Conservation (phyloP, 805 yeast species). For the Metschnikowia chrysomelidarum region DNA sequence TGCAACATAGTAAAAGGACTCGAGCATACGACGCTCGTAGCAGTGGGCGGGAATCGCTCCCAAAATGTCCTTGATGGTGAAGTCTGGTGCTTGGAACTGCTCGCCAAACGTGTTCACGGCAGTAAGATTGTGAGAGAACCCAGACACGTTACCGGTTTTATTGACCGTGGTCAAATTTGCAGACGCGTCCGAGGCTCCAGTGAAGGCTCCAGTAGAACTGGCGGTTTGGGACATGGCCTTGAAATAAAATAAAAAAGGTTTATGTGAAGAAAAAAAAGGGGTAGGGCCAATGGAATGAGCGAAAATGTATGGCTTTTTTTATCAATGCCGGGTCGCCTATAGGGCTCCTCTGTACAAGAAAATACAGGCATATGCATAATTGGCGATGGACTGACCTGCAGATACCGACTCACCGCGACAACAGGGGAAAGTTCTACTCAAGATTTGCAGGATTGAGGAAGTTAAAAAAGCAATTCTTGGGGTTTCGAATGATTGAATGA, state of each 20-base stretch:
- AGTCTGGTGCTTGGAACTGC: conserved; percentile 71
- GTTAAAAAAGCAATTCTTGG: too few relatives aligned
- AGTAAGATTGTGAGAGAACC: conserved; percentile 34
- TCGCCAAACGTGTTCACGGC: conserved; percentile 64
- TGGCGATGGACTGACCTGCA: too few relatives aligned
- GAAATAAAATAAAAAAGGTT: conserved; percentile 10
- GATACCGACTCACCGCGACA: too few relatives aligned
- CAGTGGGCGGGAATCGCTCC: conserved; percentile 72
- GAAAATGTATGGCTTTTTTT: background rate
- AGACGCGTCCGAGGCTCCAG: conserved; percentile 7
- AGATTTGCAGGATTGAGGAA: too few relatives aligned
- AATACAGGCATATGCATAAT: too few relatives aligned
- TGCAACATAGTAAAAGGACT: conserved; percentile 61
- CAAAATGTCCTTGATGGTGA: conserved; percentile 70
- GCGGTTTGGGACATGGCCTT: conserved; percentile 15
- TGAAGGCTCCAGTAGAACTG: conserved; percentile 9
- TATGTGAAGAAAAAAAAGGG: background rate
- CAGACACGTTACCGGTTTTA: conserved; percentile 43
- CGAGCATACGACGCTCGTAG: conserved; percentile 57
- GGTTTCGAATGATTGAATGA: too few relatives aligned
- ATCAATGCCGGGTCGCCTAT: too few relatives aligned
- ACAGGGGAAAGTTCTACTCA: too few relatives aligned
- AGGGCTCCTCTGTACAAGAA: too few relatives aligned
- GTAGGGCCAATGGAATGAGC: background rate
- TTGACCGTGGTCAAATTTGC: conserved; percentile 20